A percentile compares a stretch with the other conserved stretches of the same genome.
Conservation (phyloP, 1,139 yeast genomes). For the Geotrichum klebahnii region DNA sequence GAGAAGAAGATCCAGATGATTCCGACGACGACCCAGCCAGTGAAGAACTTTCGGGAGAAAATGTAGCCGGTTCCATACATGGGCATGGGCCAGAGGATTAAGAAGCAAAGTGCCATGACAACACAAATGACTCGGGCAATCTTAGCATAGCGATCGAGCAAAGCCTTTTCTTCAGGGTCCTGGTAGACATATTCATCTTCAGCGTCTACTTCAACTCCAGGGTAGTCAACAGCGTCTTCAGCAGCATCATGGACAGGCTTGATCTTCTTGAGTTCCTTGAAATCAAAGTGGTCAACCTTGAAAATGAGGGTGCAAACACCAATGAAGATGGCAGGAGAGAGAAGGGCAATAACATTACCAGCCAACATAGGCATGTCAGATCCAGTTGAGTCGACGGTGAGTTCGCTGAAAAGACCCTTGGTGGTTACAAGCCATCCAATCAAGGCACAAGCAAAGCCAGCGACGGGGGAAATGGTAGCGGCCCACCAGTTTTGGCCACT, state of each 20-base stretch:
- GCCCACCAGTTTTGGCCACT: constrained; percentile 53
- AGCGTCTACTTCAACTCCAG: constrained; percentile 18
- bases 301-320: constrained; percentile 58
- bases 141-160: constrained; percentile 23
- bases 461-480: constrained; percentile 46
- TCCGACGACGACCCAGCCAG: constrained; percentile 44
- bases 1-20: constrained; percentile 43
- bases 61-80: constrained; percentile 45
- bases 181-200: constrained; percentile 21
- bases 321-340: constrained; percentile 64
- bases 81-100: constrained; percentile 48
- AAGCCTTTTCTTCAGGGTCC: constrained; percentile 22
- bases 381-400: constrained; percentile 63
- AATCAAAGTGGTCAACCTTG: constrained; percentile 71
- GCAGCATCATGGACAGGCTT: constrained; percentile 28
- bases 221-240: constrained; percentile 16
- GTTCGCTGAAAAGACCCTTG: constrained; percentile 39
- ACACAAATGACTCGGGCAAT: constrained; percentile 37
- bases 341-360: constrained; percentile 78
- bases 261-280: constrained; percentile 55
- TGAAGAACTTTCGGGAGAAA: constrained; percentile 43
- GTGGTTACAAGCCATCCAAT: constrained; percentile 50
- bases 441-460: constrained; percentile 47
- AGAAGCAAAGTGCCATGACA: constrained; percentile 35
- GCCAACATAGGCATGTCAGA: constrained; percentile 78